These are phyloP conservation scores for Aspergillus pseudoviridinutans DNA, from an alignment of 2,329 filamentous ascomycete genomes.

Conservation along the genomic window DNA sequence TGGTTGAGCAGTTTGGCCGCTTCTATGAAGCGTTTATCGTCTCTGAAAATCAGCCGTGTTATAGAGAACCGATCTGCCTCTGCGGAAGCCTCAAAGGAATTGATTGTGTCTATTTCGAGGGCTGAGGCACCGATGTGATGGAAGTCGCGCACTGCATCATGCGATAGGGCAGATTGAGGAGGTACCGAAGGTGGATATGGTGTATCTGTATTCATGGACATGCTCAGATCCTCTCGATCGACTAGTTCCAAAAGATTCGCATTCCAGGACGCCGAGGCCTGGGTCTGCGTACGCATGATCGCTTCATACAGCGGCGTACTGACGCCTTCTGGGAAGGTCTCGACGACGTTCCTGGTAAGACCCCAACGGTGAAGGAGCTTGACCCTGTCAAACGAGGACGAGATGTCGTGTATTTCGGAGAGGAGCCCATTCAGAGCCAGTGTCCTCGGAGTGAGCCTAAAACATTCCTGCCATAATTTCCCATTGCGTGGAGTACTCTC, in stretches of 20 bases:
- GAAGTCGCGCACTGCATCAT: conserved; percentile 68
- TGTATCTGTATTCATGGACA: conserved; percentile 54
- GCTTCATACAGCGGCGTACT: conserved; percentile 75
- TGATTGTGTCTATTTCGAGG: conserved; percentile 46
- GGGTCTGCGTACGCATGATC: conserved; percentile 77
- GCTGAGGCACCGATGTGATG: conserved; percentile 64
- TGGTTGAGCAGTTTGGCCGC: conserved; percentile 83
- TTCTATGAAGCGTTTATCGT: conserved; percentile 85
- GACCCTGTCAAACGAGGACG: conserved; percentile 60
- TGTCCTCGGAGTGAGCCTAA: conserved; percentile 58
- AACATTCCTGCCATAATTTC: conserved; percentile 35
- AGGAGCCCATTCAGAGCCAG: conserved; percentile 68
- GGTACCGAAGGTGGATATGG: conserved; percentile 30
- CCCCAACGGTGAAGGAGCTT: conserved; percentile 69
- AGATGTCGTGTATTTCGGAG: conserved; percentile 48
- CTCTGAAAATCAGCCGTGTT: conserved; percentile 81
- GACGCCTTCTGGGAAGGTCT: conserved; percentile 82
- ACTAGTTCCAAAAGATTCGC: conserved; percentile 68
- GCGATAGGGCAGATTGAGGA: conserved; percentile 49
- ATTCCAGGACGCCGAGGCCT: conserved; percentile 74
- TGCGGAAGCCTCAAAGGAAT: conserved; percentile 70
- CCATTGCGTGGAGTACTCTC: conserved; percentile 26
- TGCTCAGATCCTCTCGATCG: conserved; percentile 74
- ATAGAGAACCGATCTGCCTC: conserved; percentile 80
- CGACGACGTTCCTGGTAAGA: conserved; percentile 61